Conservation (phyloP, 2,329 filamentous ascomycete species). For the Ophiostoma tasmaniense region DNA sequence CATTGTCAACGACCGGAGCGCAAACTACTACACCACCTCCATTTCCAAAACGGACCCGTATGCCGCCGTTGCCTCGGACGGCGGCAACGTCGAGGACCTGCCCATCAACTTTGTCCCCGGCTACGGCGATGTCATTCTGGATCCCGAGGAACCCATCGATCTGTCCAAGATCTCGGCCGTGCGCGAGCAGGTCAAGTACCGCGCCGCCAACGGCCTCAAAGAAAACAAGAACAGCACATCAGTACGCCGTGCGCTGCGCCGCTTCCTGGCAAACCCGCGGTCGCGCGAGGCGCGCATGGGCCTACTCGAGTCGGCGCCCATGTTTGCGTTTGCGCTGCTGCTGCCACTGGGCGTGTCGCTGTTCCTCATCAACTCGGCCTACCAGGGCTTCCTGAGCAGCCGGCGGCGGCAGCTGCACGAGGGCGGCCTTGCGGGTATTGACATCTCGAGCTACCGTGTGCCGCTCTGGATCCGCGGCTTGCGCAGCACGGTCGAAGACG, state of each 20-base stretch:
- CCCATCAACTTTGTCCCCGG: slow-evolving; percentile 66
- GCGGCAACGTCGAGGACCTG: slow-evolving; percentile 50
- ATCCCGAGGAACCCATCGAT: slow-evolving; percentile 52
- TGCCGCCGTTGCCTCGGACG: slow-evolving; percentile 25
- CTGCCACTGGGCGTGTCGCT: slow-evolving; percentile 63
- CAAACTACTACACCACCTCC: slow-evolving; percentile 73
- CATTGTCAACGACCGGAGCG: slow-evolving; percentile 74
- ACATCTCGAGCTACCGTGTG: slow-evolving; percentile 63
- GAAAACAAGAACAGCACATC: neutral
- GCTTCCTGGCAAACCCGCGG: slow-evolving; percentile 16
- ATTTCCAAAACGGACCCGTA: slow-evolving; percentile 75
- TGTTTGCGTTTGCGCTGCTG: slow-evolving; percentile 57
- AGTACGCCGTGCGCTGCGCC: slow-evolving; percentile 10
- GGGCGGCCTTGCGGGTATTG: slow-evolving; percentile 56
- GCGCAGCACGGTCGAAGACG: slow-evolving; percentile 66
- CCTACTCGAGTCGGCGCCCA: slow-evolving; percentile 32
- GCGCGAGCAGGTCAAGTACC: slow-evolving; percentile 5
- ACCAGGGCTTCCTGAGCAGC: slow-evolving; percentile 68
- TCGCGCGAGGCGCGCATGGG: slow-evolving; percentile 14
- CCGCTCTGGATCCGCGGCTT: slow-evolving; percentile 69
- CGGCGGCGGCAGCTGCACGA: slow-evolving; percentile 71
- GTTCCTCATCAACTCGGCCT: slow-evolving; percentile 65
- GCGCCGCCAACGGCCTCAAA: slow-evolving; percentile 4
- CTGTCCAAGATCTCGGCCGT: neutral
- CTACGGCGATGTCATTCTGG: slow-evolving; percentile 67